Base-by-base conservation (phyloP, 2,329 filamentous ascomycete species). In the Colletotrichum chlorophyti region DNA sequence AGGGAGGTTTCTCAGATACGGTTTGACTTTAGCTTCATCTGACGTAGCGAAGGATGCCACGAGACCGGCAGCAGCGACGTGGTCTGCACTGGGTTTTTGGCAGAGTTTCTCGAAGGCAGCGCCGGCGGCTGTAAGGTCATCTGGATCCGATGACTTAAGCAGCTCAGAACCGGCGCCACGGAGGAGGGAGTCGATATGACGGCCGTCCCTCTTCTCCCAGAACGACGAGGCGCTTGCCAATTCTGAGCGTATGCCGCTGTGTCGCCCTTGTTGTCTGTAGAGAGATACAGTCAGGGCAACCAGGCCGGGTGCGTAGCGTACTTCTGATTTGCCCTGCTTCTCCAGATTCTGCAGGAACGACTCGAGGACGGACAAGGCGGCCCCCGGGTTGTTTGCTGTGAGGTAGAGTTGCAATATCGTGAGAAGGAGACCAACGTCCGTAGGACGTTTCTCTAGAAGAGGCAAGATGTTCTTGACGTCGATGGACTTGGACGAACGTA, bases 381-480 rank as follows among this genome's bases (percentile, higher is more conserved):
- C 87, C 26, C 84, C 88, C 24, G 85, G 81, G 69, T 94, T 92
- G 42, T 88, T 85, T 35, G 82, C 84, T 47, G 87, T 80, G 14
- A 95, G 79, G 69, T 96, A 93, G 40, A 97, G 83, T 71, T 97
- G 93, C 9, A 94, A 82, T 53, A 92, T 83, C 9, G 91, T 93
- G 34, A 97, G 79, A 21, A 91, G 76, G 3, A 97, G 80, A 2
- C 93, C 94, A 19, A 97, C 79, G 69, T 97, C 92, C 59, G 85
- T 85, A 0, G 93, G 91, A 26, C 91, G 82, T 68, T 86, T 88
- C 65, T 91, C 88, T 6, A 94, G 77, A 11, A 93, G 72, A 1
- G 85, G 83, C 4, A 91, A 74, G 23, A 96, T 84, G 31, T 84
- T 79, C 69, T 88, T 91, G 29, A 96, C 75, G 5, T 86, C 41